Base-by-base conservation (phyloP, 2,329 filamentous ascomycete genomes). In the Diaporthe citri region DNA sequence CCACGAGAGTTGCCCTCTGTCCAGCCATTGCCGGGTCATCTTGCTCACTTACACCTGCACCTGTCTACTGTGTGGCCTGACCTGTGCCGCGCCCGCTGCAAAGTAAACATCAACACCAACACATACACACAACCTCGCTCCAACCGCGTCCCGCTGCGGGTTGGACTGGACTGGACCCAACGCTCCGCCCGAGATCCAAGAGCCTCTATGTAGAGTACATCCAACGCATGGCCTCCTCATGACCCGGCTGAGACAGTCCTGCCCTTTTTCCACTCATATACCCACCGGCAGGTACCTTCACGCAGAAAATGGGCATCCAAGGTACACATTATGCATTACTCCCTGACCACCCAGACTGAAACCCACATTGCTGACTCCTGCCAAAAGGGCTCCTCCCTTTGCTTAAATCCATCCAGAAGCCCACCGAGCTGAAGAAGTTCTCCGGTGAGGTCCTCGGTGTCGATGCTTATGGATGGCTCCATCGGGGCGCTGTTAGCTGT, bases 391-490 rank as follows among this genome's bases (percentile, higher is more conserved):
- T 99, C 72, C 89, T 98, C 46, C 95, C 95, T 51, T 89, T 98
- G 76, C 91, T 99, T 76, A 98, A 98, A 85, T 98, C 97, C 60
- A 98, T 99, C 72, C 97, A 99, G 76, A 95, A 94, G 81, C 94
- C 94, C 81, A 94, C 91, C 69, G 94, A 95, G 79, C 88, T 99
- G 76, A 97, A 95, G 82, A 95, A 95, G 81, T 98, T 94, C 83
- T 87, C 90, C 17, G 97, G 96, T 70, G 93, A 97, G 84, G 97
- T 94, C 1, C 90, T 99, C 62, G 97, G 94, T n/a, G 93, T 99
- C 48, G 97, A 99, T 84, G 96, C 94, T 74, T 99, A 99, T 88
- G 97, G 96, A 82, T 99, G 97, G 97, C 92, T 99, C 73, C 97
- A 99, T 84, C 93, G 97, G 79, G 97, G 96, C 72, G 95, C 95